phyloP scores from a whole-genome alignment of 768 basidiomycete species.

The Lyophyllum atratum region DNA sequence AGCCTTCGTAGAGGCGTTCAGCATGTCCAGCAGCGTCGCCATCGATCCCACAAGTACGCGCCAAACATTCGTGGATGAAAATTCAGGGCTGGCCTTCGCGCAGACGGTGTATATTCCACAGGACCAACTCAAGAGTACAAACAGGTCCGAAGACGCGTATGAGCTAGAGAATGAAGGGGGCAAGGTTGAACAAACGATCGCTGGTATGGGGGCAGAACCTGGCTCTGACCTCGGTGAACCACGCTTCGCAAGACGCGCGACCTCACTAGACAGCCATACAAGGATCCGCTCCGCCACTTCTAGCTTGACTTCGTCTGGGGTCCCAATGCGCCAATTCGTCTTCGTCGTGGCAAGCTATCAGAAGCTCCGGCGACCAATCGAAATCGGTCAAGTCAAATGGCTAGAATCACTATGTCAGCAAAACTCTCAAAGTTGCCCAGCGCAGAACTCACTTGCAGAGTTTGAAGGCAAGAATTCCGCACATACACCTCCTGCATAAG shows the following conservation, averaged over 20 bases:
- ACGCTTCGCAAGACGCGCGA: constrained; percentile 54
- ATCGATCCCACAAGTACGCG: constrained; percentile 53
- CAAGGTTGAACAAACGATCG: constrained; percentile 1
- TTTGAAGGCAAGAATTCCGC: constrained; percentile 86
- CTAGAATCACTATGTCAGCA: constrained; percentile 40
- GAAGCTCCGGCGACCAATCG: constrained; percentile 89
- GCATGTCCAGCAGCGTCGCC: constrained; percentile 62
- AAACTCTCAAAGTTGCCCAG: constrained; percentile 1
- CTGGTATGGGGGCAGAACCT: constrained; percentile 6
- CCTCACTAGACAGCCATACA: constrained; percentile 76
- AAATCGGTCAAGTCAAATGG: constrained; percentile 93
- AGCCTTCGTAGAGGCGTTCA: constrained; percentile 50
- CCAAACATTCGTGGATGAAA: constrained; percentile 51
- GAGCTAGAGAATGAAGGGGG: constrained; percentile 34
- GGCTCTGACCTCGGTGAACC: constrained; percentile 54
- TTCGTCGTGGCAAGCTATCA: constrained; percentile 85
- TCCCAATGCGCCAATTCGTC: constrained; percentile 68
- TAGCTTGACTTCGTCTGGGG: constrained; percentile 44
- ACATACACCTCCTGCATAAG: constrained; percentile 87
- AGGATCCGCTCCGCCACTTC: constrained; percentile 72
- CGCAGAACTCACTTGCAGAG: constrained; percentile 66
- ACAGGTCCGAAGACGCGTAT: constrained; percentile 60
- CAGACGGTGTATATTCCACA: constrained; percentile 62
- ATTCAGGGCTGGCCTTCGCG: constrained; percentile 43
- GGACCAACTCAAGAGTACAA: constrained; percentile 73